Base-by-base conservation (phyloP, 2,329 filamentous ascomycete genomes). In the Trichophyton mentagrophytes region DNA sequence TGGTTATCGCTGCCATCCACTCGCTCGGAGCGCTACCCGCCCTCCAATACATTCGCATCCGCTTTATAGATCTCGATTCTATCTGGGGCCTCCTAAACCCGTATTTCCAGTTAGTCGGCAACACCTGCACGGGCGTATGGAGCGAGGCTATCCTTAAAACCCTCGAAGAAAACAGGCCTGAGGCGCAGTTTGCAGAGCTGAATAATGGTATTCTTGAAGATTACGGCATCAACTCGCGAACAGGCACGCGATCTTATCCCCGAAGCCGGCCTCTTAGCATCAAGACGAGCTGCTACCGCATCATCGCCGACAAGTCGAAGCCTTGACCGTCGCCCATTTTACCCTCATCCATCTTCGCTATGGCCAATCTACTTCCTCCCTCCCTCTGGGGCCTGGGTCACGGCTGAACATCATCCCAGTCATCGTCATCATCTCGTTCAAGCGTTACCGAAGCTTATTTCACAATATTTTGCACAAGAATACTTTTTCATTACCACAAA, bases 51-150 rank as follows among this genome's bases (percentile, higher is more conserved):
- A 71, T 90, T 64, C 79, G 86, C 61, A 88, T 90, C 67, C 83
- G 87, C 60, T 90, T 88, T 67, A 85, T 90, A 59, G 87, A 90
- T 71, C 77, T 90, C 4, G 87, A 90, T 68, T 88, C 86, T 1
- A 82, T 85, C 2, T 79, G 86, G 13, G 86, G 86, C 2, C 81
- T 85, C 1, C 74, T 89, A 3, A 89, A 90, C 66, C 87, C 87
- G 0, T 89, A 85, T 68, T 90, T 89, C 69, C 75, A 86, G 61
- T 73, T 89, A 47, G 75, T 79, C 38, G 77, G 83, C 55, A 80
- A 81, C 42, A 73, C 77, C 67, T 87, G 84, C 66, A 84, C 82
- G 0, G 87, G 87, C 3, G 80, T 90, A 1, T 90, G 87, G 87
- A 89, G 84, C 68, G 82, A 86, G 7, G 70, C 75, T 6, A 89